Evolutionary conservation across 2,329 filamentous ascomycete species (phyloP), one percentile per base, ranked within the genome.

Genomic region (Paracamarosporium sp.): DNA sequence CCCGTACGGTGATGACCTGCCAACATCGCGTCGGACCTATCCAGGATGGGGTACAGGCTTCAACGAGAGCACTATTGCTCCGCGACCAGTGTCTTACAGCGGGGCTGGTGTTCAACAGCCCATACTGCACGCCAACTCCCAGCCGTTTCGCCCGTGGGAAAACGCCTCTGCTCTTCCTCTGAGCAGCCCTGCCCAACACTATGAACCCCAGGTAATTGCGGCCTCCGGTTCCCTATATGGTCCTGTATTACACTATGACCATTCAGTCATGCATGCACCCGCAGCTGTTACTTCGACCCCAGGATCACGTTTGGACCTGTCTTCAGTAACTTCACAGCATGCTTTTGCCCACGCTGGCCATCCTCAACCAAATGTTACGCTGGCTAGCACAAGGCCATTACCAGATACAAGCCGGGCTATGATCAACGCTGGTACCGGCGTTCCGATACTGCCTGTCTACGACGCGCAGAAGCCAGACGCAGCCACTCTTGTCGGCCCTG

Each of bases 181-280:
- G 46, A 50, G 57, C 51, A 54, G 56, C 25, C 56, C 59, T 20
- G 59, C 60, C 25, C 35, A 56, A 56, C 63, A 62, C 28, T 52
- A 61, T 38, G 59, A 65, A 9, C 57, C 67, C 55, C 69, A 62
- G 44, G 53, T 65, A 4, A 53, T 62, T 40, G 55, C 66, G 24
- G 67, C 70, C 56, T 43, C 57, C 60, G 35, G 69, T 63, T 17
- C 57, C 69, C 25, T n/a, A n/a, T n/a, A n/a, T n/a, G n/a, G n/a
- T n/a, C n/a, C n/a, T n/a, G 57, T 70, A 31, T 52, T 68, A 24
- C 67, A 69, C 54, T 44, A 66, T 46, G 52, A 50, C 60, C 35
- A 55, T 62, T 36, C 57, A 63, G 27, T 48, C 33, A 33, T 66
- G 50, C 60, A 62, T 45, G 28, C 64, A 47, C 70, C 66, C 43